phyloP scores from a whole-genome alignment of 495 filamentous ascomycete species.

The Echria macrotheca region DNA sequence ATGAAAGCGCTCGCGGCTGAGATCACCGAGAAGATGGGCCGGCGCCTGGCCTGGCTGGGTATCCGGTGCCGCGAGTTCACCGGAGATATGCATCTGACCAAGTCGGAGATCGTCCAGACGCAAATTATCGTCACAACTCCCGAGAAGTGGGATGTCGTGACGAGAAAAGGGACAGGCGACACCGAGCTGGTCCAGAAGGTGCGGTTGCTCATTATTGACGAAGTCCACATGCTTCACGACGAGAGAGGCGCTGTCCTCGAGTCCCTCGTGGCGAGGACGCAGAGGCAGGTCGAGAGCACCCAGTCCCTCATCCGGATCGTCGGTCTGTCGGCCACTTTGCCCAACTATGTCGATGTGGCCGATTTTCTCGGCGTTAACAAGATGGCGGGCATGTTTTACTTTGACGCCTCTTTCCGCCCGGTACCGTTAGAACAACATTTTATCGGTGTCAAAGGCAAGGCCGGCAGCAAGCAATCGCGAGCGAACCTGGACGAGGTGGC shows the following conservation, averaged over 20 bases:
- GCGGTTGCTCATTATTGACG: slow-evolving; percentile 91
- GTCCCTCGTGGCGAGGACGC: slow-evolving; percentile 86
- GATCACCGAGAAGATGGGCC: slow-evolving; percentile 91
- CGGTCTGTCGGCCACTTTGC: slow-evolving; percentile 89
- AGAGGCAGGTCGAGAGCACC: slow-evolving; percentile 95
- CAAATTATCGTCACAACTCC: slow-evolving; percentile 99
- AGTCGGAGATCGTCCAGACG: slow-evolving; percentile 88
- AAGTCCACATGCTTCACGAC: slow-evolving; percentile 99
- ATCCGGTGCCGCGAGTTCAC: slow-evolving; percentile 87
- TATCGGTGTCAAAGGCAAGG: slow-evolving; percentile 89
- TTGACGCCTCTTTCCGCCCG: slow-evolving; percentile 90
- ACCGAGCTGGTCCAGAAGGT: slow-evolving; percentile 98
- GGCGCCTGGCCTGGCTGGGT: slow-evolving; percentile 86
- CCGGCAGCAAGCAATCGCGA: slow-evolving; percentile 66
- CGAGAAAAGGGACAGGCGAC: slow-evolving; percentile 92
- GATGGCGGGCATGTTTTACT: slow-evolving; percentile 90
- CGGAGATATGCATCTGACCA: slow-evolving; percentile 97
- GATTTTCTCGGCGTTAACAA: slow-evolving; percentile 96
- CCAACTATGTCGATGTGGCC: slow-evolving; percentile 93
- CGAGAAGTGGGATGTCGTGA: slow-evolving; percentile 99
- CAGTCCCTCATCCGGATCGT: slow-evolving; percentile 95
- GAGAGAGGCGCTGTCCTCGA: slow-evolving; percentile 94
- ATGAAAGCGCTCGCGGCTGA: slow-evolving; percentile 98
- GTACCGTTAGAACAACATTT: slow-evolving; percentile 98
- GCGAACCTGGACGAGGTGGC: slow-evolving; percentile 83